Evolutionary conservation across 2,329 filamentous ascomycete genomes (phyloP).

Genomic region (Fusarium liriodendri): DNA sequence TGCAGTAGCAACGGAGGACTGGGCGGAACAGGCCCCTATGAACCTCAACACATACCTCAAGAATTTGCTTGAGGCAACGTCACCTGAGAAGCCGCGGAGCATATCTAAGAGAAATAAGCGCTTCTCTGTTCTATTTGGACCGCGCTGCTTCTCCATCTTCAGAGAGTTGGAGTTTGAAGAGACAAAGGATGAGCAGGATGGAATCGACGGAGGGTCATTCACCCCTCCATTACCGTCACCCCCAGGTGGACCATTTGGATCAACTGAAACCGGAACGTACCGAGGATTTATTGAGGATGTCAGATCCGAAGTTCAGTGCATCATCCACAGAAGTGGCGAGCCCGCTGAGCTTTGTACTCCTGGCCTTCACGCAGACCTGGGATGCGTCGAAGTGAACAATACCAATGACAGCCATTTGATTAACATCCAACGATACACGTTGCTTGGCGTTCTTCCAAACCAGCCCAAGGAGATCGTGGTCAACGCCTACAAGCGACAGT

Average conservation of each 20-base stretch:
- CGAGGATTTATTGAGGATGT: conserved; percentile 63
- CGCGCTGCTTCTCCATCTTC: conserved; percentile 62
- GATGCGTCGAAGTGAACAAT: conserved; percentile 46
- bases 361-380: conserved; percentile 48
- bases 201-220: conserved; percentile 53
- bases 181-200: conserved; percentile 50
- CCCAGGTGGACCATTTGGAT: conserved; percentile 46
- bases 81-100: conserved; percentile 52
- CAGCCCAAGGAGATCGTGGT: conserved; percentile 50
- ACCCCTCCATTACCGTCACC: conserved; percentile 50
- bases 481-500: conserved; percentile 55
- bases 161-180: conserved; percentile 61
- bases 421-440: conserved; percentile 48
- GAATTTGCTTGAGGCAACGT: conserved; percentile 57
- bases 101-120: conserved; percentile 69
- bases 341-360: conserved; percentile 47
- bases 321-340: conserved; percentile 51
- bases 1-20: conserved; percentile 54
- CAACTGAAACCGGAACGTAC: conserved; percentile 54
- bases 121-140: conserved; percentile 65
- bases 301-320: conserved; percentile 59
- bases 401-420: conserved; percentile 44
- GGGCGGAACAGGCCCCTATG: conserved; percentile 53
- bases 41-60: conserved; percentile 65
- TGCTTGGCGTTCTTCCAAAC: conserved; percentile 52